Evolutionary conservation across 495 filamentous ascomycete species (phyloP), one percentile per base, ranked within the genome.

Genomic region (Podospora appendiculata): DNA sequence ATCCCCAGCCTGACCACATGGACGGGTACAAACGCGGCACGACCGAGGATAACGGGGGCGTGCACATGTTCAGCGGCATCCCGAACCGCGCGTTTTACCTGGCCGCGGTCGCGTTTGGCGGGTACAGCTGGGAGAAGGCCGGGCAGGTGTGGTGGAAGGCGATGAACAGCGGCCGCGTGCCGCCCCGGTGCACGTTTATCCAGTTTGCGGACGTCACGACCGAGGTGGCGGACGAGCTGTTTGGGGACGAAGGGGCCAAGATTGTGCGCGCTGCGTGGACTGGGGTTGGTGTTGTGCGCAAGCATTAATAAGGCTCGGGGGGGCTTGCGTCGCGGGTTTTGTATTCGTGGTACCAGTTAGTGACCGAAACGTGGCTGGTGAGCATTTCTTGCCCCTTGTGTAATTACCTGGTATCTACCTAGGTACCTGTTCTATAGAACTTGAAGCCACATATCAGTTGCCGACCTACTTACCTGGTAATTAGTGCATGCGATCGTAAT

Each of bases 21-120:
- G 66, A 61, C 41, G 57, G 70, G 25, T 73, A 65, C 59, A 55
- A 61, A 47, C 32, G 34, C 34, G 25, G 25, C 25, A 69, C 58
- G 4, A 13, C 32, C 16, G 59, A 73, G 0, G 75, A 79, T 58
- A 67, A 72, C 46, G 70, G 75, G 8, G 76, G 76, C 32, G 77
- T 79, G 10, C 77, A 79, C 58, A 56, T 73, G 36, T 76, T 71
- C 61, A 79, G 76, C 34, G 77, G 76, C 9, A 77, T 79, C 54
- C 77, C 75, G 11, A 79, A 79, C 63, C 64, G 67, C 43, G 77
- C 76, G 10, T 79, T 79, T 57, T 76, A 75, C 50, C 64, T 73
- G 12, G 65, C 60, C 13, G 54, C 73, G 8, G 60, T 65, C 10
- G 67, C 60, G 17, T 67, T 78, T 50, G 76, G 76, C 46, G 77